phyloP scores from a whole-genome alignment of 2,329 filamentous ascomycete species.

The Neurospora crassa region DNA sequence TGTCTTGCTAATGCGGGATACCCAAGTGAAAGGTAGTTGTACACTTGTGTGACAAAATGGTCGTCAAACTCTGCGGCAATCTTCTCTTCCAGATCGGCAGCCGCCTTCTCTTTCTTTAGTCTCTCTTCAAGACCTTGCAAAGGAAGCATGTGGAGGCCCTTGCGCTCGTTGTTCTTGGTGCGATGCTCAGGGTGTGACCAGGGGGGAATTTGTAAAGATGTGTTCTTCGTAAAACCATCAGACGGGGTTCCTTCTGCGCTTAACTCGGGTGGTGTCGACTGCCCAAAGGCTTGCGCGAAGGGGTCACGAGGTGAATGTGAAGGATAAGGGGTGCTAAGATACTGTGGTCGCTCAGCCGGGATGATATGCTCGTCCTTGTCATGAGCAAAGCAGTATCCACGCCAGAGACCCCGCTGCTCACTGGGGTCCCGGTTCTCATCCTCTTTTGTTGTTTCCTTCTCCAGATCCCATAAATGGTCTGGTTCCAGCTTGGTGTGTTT shows the following conservation, averaged over 20 bases:
- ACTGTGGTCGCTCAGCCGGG: conserved; percentile 34
- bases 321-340: conserved; percentile 41
- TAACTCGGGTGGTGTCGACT: conserved; percentile 20
- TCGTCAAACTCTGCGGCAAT: conserved; percentile 65
- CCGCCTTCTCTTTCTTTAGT: conserved; percentile 38
- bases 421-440: conserved; percentile 45
- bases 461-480: conserved; percentile 51
- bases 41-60: conserved; percentile 85
- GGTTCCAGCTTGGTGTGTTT: conserved; percentile 77
- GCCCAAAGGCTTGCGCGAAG: conserved; percentile 32
- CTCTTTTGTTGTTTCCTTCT: conserved; percentile 32
- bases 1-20: conserved; percentile 77
- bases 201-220: conserved; percentile 3
- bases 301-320: conserved; percentile 32
- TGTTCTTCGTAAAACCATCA: conserved; percentile 4
- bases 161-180: conserved; percentile 23
- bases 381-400: conserved; percentile 52
- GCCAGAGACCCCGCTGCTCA: conserved; percentile 62
- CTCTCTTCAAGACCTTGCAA: conserved; percentile 43
- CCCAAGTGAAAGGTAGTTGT: conserved; percentile 90
- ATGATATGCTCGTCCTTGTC: conserved; percentile 29
- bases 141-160: conserved; percentile 39
- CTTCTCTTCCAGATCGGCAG: conserved; percentile 41
- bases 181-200: conserved; percentile 17
- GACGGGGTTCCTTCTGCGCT: conserved; percentile 30